phyloP scores from a whole-genome alignment of 1,284 basidiomycete species.

The Ustilago lituana region DNA sequence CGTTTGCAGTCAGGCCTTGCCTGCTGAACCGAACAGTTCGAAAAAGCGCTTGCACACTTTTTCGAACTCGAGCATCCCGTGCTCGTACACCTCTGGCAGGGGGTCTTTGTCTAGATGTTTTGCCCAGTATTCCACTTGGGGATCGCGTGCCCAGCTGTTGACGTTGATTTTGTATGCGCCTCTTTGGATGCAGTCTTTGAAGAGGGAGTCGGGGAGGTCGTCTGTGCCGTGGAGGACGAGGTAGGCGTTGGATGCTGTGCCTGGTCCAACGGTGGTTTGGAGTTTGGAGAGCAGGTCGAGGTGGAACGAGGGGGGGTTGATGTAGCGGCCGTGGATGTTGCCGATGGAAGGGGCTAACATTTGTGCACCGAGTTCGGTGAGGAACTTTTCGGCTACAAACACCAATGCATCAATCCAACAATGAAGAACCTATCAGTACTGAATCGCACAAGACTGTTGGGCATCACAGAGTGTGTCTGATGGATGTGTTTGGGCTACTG shows the following conservation, averaged over 20 bases:
- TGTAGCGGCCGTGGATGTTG: constrained; percentile 68
- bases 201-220: constrained; percentile 38
- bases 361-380: constrained; percentile 66
- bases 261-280: constrained; percentile 26
- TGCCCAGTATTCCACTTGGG: constrained; percentile 39
- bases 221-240: constrained; percentile 52
- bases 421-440: too few species aligned
- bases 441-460: too few species aligned
- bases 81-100: constrained; percentile 45
- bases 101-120: constrained; percentile 20
- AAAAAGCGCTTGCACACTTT: constrained; percentile 36
- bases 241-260: constrained; percentile 20
- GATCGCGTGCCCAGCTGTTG: constrained; percentile 49
- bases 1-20: constrained; percentile 24
- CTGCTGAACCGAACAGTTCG: constrained; percentile 24
- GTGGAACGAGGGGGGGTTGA: constrained; percentile 33
- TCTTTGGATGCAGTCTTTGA: constrained; percentile 28
- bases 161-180: constrained; percentile 49
- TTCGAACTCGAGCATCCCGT: constrained; percentile 30
- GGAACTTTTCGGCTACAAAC: constrained; percentile 24
- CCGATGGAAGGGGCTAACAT: constrained; percentile 70
- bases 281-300: constrained; percentile 37
- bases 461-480: too few species aligned
- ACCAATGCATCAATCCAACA: too few species aligned
- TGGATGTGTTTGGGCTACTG: too few species aligned